Evolutionary conservation across 805 yeast species (phyloP), one percentile per base, ranked within the genome.

Genomic region (Yarrowia divulgata): DNA sequence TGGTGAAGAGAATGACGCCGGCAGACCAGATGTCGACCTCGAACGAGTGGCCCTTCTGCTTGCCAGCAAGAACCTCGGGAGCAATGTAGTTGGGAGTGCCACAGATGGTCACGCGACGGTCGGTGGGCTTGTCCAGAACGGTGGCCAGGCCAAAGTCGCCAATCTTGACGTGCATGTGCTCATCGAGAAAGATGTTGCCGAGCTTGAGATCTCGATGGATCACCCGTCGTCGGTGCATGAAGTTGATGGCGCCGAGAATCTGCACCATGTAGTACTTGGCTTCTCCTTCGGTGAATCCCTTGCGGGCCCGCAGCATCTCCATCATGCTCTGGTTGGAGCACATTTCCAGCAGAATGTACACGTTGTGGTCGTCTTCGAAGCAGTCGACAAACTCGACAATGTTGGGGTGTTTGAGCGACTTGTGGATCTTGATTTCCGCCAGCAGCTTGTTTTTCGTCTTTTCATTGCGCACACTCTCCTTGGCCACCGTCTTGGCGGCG

Each of bases 71-170:
- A 29, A 95, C 97, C 81, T 95, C 99, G 8, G 99, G 99, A 0
- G 99, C 98, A 77, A 95, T 95, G 78, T 95, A 95, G 80, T 95
- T 95, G 71, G 99, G 99, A 32, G 99, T 95, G 68, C 99, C 99
- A 79, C 99, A 95, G 69, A 95, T 91, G 54, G 99, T 94, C 77
- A 89, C 90, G 76, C 94, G 92, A 73, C 94, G 87, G 64, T 91
- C 91, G 70, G 84, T 85, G 39, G 85, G 82, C 29, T 86, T 82
- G 52, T 90, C 90, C 71, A 95, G 84, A n/a, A 91, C 90, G 0
- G 98, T 93, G n/a, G 99, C 99, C 71, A 95, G 84, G 40, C 99
- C 99, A 81, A 95, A 95, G 79, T 95, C 99, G 72, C 99, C 99
- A 71, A 95, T 90, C 78, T 95, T 95, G 76, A 94, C 85, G 79